phyloP scores from a whole-genome alignment of 495 filamentous ascomycete species.

The Entonaema liquescens region DNA sequence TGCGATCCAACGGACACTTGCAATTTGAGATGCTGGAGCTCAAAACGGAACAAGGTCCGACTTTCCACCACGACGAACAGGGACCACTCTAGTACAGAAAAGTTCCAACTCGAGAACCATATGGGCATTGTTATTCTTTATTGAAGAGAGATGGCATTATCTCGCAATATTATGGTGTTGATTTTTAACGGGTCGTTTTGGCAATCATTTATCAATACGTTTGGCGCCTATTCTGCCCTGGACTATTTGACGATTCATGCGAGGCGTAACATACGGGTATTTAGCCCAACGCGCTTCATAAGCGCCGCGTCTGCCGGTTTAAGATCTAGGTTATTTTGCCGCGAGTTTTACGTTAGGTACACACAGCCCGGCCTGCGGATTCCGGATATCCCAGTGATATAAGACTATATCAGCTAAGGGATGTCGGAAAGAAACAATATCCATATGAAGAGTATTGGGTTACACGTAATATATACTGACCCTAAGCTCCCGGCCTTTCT shows the following conservation, averaged over 20 bases:
- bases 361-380: conserved; percentile 16
- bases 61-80: conserved; percentile 33
- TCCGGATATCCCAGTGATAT: background rate
- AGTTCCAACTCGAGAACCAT: background rate
- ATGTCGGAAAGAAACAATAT: conserved; percentile 6
- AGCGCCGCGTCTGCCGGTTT: conserved; percentile 25
- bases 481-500: conserved; percentile 14
- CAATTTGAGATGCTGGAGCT: conserved; percentile 35
- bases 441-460: background rate
- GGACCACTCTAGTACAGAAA: conserved; percentile 3
- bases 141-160: conserved; percentile 16
- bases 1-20: conserved; percentile 34
- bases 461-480: conserved; percentile 10
- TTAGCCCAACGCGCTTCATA: conserved; percentile 19
- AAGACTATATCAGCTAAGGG: conserved; percentile 10
- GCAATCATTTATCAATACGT: background rate
- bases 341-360: conserved; percentile 8
- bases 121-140: background rate
- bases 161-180: background rate
- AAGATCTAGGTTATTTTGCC: conserved; percentile 22
- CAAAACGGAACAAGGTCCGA: conserved; percentile 40
- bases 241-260: conserved; percentile 3
- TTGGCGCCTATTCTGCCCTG: conserved; percentile 15
- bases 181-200: background rate
- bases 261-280: conserved; percentile 10